Evolutionary conservation across 371 early-diverging fungal genomes (phyloP).

Genomic region (Mucor circinelloides): DNA sequence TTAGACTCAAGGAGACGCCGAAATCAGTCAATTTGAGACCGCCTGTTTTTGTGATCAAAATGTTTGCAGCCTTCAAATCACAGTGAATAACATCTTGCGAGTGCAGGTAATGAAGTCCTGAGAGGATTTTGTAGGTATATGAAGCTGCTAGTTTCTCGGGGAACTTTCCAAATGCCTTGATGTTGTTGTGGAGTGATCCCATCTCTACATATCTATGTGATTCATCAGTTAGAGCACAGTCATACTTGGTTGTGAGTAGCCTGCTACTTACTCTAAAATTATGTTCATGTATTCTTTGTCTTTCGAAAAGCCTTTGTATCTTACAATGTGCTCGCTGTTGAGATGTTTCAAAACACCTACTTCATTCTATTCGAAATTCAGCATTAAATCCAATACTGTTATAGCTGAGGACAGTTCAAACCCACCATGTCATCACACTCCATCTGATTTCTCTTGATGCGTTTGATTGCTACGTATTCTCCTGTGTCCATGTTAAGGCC

Average conservation of each 20-base stretch:
- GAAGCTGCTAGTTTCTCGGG: constrained; percentile 90
- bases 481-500: constrained; percentile 86
- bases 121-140: constrained; percentile 89
- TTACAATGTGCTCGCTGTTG: constrained; percentile 85
- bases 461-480: constrained; percentile 87
- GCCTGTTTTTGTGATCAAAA: constrained; percentile 91
- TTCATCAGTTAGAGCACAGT: background rate
- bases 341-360: constrained; percentile 74
- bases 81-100: constrained; percentile 89
- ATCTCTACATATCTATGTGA: constrained; percentile 77
- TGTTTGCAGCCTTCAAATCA: constrained; percentile 96
- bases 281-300: constrained; percentile 78
- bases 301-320: constrained; percentile 84
- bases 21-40: constrained; percentile 94
- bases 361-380: constrained; percentile 50
- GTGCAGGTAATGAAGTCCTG: constrained; percentile 92
- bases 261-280: constrained; percentile 76
- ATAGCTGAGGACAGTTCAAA: background rate
- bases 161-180: constrained; percentile 87
- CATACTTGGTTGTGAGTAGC: background rate
- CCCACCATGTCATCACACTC: constrained; percentile 63
- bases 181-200: constrained; percentile 85
- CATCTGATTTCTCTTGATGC: constrained; percentile 69
- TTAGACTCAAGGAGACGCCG: constrained; percentile 86
- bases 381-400: background rate